Base-by-base conservation (phyloP, 2,329 filamentous ascomycete genomes). In the Elsinoe necatrix region DNA sequence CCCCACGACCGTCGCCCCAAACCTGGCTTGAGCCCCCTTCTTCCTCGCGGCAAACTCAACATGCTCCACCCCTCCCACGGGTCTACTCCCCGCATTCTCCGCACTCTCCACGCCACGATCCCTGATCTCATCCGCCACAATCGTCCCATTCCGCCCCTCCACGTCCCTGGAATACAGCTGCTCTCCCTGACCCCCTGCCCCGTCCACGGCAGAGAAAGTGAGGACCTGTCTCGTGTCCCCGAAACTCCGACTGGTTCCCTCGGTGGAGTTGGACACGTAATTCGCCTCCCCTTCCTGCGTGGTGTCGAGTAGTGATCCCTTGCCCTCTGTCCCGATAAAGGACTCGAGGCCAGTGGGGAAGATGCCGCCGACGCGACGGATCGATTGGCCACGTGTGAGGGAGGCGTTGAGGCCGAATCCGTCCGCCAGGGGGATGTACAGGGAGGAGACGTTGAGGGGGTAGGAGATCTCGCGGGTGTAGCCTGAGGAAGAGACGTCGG, bases 331-430 rank as follows among this genome's bases (percentile, higher is more conserved):
- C 3, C 64, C 61, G 21, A 69, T 62, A 61, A 85, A 84, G 0
- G 77, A 79, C 61, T 85, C 80, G 2, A 85, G 69, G 1, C 81
- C 82, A 0, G 77, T 81, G 0, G 84, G 80, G 52, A 86, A 82
- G 23, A 80, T 73, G 1, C 77, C 68, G 3, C 77, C 77, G 21
- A 70, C 58, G 23, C 74, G 72, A 23, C 72, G 64, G 7, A 80
- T 72, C 16, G 75, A 64, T 34, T 82, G 75, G 11, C 75, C 76
- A 12, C 77, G 75, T 42, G 68, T 68, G 61, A 84, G 67, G n/a
- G 64, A 67, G 9, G 74, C 79, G 21, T 71, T 64, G 56, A 79
- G 75, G 1, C 72, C 73, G 52, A 74, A 69, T 48, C 71, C 71
- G 12, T 72, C 66, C 2, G 72, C 55, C 23, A 75, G 65, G 11